Evolutionary conservation across 768 basidiomycete species (phyloP).

Genomic region (Phlebiopsis gigantea): DNA sequence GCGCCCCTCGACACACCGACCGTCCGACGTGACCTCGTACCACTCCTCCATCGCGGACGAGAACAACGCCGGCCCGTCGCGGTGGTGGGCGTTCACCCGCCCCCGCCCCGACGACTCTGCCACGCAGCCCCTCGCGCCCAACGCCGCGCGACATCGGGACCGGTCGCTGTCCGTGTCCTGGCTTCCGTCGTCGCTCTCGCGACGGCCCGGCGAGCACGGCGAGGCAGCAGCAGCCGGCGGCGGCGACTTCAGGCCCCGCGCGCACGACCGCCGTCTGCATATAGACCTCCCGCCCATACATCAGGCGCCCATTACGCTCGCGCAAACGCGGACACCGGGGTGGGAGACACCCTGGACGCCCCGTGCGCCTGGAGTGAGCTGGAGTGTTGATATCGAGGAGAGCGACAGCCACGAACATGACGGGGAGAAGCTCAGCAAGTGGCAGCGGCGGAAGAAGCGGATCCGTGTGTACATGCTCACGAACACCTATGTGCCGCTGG

Average conservation of each 20-base stretch:
- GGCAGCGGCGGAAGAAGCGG: constrained; percentile 37
- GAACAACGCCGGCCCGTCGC: constrained; percentile 29
- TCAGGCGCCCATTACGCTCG: constrained; percentile 39
- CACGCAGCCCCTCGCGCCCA: constrained; percentile 13
- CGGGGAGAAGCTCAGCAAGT: constrained; percentile 20
- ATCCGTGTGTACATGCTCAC: constrained; percentile 64
- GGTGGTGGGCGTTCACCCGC: constrained; percentile 74
- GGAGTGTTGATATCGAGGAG: constrained; percentile 10
- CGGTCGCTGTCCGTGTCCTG: constrained; percentile 44
- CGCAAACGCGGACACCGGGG: constrained; percentile 54
- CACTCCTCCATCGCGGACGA: constrained; percentile 32
- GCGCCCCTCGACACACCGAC: constrained; percentile 36
- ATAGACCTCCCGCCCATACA: constrained; percentile 29
- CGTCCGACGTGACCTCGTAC: constrained; percentile 50
- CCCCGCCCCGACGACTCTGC: constrained; percentile 36
- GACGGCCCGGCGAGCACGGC: constrained; percentile 26
- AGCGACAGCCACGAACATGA: constrained; percentile 13
- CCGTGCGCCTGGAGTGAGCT: constrained; percentile 12
- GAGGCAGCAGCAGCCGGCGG: constrained; percentile 1
- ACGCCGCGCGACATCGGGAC: constrained; percentile 15
- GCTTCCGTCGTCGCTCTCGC: constrained; percentile 36
- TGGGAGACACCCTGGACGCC: constrained; percentile 70
- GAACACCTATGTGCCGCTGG: constrained; percentile 77
- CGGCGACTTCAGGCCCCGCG: background rate
- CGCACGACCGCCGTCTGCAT: constrained; percentile 16